These are phyloP conservation scores for Penicillium hordei DNA, from an alignment of 2,329 filamentous ascomycete genomes.

Conservation along the genomic window DNA sequence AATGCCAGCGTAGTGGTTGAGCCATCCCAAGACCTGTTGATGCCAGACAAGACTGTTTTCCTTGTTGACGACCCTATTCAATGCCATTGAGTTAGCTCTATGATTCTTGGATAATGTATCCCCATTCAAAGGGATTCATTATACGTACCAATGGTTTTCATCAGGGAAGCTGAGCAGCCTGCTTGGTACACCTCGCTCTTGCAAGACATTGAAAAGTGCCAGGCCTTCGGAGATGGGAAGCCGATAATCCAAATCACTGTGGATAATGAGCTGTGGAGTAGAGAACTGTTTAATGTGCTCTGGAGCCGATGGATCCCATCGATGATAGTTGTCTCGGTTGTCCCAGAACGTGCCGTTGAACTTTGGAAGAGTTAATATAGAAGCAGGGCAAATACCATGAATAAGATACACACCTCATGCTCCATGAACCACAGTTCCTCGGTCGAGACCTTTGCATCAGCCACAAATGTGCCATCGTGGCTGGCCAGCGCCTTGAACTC, in stretches of 20 bases:
- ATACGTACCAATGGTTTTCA: constrained; percentile 59
- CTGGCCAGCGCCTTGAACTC: constrained; percentile 85
- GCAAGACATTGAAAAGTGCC: constrained; percentile 76
- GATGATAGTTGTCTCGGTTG: constrained; percentile 63
- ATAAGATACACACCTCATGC: constrained; percentile 39
- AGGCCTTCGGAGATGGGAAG: constrained; percentile 77
- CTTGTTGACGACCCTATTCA: constrained; percentile 69
- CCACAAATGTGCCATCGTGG: constrained; percentile 81
- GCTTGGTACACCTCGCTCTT: constrained; percentile 70
- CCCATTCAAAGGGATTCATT: background rate
- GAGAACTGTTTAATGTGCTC: constrained; percentile 65
- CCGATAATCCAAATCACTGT: constrained; percentile 84
- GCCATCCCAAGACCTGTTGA: constrained; percentile 73
- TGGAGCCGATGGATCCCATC: constrained; percentile 64
- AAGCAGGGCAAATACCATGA: background rate
- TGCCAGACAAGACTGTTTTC: constrained; percentile 93
- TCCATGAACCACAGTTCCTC: constrained; percentile 56
- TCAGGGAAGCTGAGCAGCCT: constrained; percentile 76
- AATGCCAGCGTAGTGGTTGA: constrained; percentile 54
- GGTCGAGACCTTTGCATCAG: constrained; percentile 50
- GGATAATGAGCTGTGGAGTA: constrained; percentile 81
- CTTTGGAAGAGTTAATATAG: constrained; percentile 18
- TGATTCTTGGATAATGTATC: background rate
- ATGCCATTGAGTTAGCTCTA: background rate
- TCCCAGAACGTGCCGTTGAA: constrained; percentile 53